Conservation (phyloP, 345 rosid genomes). For the Eucalyptus fibrosa region DNA sequence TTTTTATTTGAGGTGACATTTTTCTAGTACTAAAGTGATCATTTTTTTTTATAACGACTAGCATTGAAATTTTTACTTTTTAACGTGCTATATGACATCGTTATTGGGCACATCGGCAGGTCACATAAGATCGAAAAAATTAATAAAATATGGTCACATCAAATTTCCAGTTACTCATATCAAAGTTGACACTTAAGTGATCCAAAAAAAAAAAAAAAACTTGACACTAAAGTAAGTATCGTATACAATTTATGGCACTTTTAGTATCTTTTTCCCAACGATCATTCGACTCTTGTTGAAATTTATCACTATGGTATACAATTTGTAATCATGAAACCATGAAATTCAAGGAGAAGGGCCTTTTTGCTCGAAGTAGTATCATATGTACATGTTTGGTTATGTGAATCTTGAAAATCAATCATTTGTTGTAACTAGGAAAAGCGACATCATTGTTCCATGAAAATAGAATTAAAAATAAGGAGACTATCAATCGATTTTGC, state of each 20-base stretch:
- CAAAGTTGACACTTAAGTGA: rapidly evolving
- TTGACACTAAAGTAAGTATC: too few relatives aligned
- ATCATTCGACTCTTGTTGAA: not conserved
- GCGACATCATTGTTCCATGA: not conserved
- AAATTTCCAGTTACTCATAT: rapidly evolving
- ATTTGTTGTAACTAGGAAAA: too few relatives aligned
- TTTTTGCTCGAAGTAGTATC: not conserved
- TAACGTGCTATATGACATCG: rapidly evolving
- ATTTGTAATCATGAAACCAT: not conserved
- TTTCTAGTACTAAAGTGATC: too few relatives aligned
- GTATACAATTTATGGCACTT: rapidly evolving
- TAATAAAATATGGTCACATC: too few relatives aligned
- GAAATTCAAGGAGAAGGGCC: not conserved
- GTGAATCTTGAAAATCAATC: too few relatives aligned
- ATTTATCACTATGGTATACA: not conserved
- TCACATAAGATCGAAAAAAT: too few relatives aligned
- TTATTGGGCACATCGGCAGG: rapidly evolving
- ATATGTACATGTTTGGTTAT: not conserved
- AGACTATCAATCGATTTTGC: not conserved
- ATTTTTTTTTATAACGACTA: too few relatives aligned
- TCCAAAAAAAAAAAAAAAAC: rapidly evolving
- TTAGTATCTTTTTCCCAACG: rapidly evolving
- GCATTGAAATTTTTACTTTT: too few relatives aligned
- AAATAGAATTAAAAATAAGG: too few relatives aligned
- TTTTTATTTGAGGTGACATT: too few relatives aligned